Percentiles rank a stretch among this genome's conserved stretches.
Conservation (phyloP, 2,329 filamentous ascomycete species). For the Fusarium irregulare region DNA sequence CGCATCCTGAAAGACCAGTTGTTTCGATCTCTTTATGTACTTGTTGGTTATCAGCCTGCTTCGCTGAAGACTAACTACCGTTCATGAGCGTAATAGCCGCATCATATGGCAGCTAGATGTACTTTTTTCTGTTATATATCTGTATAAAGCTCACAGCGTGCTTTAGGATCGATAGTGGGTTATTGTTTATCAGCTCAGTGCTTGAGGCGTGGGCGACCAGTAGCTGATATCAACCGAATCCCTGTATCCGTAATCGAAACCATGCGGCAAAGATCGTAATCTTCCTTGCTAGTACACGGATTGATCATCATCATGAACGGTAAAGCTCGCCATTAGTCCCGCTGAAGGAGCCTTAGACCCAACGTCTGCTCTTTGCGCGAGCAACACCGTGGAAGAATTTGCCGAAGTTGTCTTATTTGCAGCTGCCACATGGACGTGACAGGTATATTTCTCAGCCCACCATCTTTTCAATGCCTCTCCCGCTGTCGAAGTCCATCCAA, state of each 20-base stretch:
- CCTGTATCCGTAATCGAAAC: constrained; percentile 14
- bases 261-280: constrained; percentile 24
- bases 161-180: not conserved
- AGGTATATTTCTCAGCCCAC: constrained; percentile 12
- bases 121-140: not conserved
- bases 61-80: constrained; percentile 2
- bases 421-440: constrained; percentile 32
- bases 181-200: not conserved
- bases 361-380: constrained; percentile 7
- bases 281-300: constrained; percentile 15
- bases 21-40: constrained; percentile 11
- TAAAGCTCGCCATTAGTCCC: constrained; percentile 18
- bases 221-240: constrained; percentile 7
- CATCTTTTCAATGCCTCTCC: constrained; percentile 21
- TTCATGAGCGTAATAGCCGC: constrained; percentile 5
- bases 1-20: constrained; percentile 7
- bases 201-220: not conserved
- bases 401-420: constrained; percentile 17
- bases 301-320: constrained; percentile 11
- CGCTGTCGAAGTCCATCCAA: constrained; percentile 20
- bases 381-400: constrained; percentile 9
- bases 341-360: constrained; percentile 7
- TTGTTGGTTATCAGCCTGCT: not conserved
- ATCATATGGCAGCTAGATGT: not conserved
- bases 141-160: not conserved